phyloP scores from a whole-genome alignment of 139 green algal genomes.

The Haematococcus lacustris region DNA sequence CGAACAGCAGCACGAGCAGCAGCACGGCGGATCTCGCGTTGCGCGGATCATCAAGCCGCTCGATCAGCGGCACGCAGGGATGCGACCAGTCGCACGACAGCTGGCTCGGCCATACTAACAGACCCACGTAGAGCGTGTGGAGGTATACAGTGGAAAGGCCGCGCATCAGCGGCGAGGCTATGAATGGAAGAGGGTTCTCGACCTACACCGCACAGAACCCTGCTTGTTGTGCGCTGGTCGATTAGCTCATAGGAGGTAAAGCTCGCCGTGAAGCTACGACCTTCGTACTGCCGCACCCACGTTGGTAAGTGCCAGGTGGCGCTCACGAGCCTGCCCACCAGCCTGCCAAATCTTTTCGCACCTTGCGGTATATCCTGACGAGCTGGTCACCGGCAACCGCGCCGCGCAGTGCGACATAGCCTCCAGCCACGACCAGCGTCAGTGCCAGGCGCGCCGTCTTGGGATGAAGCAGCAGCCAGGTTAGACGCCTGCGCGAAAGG shows the following conservation, averaged over 20 bases:
- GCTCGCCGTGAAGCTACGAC: neutral
- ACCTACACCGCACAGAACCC: constrained; percentile 37
- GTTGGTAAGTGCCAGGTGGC: too few species aligned
- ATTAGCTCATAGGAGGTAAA: too few species aligned
- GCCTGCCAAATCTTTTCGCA: constrained; percentile 11
- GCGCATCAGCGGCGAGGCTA: constrained; percentile 8
- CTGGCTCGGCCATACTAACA: constrained; percentile 52
- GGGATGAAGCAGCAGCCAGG: constrained; percentile 7
- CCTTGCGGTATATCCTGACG: constrained; percentile 71
- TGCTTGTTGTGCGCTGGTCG: neutral
- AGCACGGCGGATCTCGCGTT: constrained; percentile 38
- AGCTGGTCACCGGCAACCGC: constrained; percentile 64
- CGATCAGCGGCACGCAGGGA: constrained; percentile 56
- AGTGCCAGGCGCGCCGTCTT: constrained; percentile 29
- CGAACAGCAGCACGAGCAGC: too few species aligned
- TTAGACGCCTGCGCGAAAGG: too few species aligned
- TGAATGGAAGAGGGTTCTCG: constrained; percentile 79
- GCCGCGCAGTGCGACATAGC: constrained; percentile 39
- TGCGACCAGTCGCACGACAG: constrained; percentile 79
- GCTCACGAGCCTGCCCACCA: neutral
- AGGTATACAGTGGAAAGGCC: constrained; percentile 48
- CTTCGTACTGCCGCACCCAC: too few species aligned
- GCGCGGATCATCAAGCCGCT: constrained; percentile 32
- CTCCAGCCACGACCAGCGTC: constrained; percentile 18
- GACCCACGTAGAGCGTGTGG: constrained; percentile 53